Evolutionary conservation across 257 asterid genomes (phyloP), one percentile per base, ranked within the genome.

Genomic region (Forsythia viridissima): DNA sequence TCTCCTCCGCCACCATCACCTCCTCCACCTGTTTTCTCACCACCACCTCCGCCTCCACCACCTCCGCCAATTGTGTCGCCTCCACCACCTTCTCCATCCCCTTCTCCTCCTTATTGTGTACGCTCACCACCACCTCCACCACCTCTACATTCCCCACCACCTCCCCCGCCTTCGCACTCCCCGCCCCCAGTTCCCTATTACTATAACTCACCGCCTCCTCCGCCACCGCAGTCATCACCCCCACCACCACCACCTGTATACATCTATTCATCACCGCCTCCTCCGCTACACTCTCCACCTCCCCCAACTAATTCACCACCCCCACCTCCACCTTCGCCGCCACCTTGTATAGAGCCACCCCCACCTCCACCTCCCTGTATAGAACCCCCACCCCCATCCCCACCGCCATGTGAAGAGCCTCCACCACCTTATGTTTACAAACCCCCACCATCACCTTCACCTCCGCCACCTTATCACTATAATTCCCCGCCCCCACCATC

Each of bases 401-500:
- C 93, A 0, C 93, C 93, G 3, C 94, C 96, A 13, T 88, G 91
- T 61, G 82, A 83, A 78, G 90, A 88, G 66, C 68, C 91, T 0
- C 89, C 94, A 59, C 86, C 90, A 2, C 88, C 89, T 0, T 76
- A 72, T 44, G 65, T 85, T 42, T 75, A 85, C 83, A 82, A 86
- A 61, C 89, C 94, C 10, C 90, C 91, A 7, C 89, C 94, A 71
- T 84, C 94, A n/a, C 92, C 91, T 6, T 82, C 93, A 55, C 91
- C 94, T 9, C 90, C 93, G 0, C 91, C 90, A 3, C 92, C 90
- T 5, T 76, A 71, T 21, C 24, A 18, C 40, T 78, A 81, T 71
- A 71, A 77, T 24, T 77, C 84, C n/a, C 81, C 82, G n/a, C 82
- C 87, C 11, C 76, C 91, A 4, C 87, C 87, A 5, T 73, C 89